Evolutionary conservation across 2,329 filamentous ascomycete genomes (phyloP).

Genomic region (Thermothelomyces thermophilus): DNA sequence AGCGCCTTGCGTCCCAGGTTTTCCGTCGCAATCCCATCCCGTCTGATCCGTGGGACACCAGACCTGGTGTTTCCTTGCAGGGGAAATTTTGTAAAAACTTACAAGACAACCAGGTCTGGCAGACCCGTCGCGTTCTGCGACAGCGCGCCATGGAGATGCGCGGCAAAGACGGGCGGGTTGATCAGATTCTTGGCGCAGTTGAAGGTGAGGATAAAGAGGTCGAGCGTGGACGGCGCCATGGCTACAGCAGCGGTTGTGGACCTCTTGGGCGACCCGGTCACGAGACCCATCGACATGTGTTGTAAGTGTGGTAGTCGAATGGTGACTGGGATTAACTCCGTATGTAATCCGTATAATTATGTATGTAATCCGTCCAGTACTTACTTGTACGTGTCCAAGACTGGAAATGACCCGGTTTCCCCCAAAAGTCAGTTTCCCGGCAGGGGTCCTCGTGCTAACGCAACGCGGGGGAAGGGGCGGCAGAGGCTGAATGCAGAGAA

Average conservation of each 20-base stretch:
- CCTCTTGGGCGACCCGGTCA: not conserved
- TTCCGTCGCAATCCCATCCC: no score
- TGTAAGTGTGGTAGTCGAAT: not conserved
- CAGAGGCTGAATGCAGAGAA: no score
- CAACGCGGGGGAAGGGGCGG: not conserved
- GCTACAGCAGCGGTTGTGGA: slow-evolving; percentile 26
- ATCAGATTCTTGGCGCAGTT: slow-evolving; percentile 75
- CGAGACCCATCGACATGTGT: not conserved
- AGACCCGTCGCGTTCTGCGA: slow-evolving; percentile 39
- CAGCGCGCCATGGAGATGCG: slow-evolving; percentile 60
- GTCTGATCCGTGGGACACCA: not conserved
- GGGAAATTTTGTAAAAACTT: slow-evolving; percentile 32
- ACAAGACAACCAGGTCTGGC: slow-evolving; percentile 53
- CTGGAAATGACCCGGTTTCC: no score
- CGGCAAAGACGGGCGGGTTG: slow-evolving; percentile 62
- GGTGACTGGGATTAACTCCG: not conserved
- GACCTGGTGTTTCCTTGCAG: not conserved
- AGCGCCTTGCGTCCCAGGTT: not conserved
- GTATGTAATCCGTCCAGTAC: no score
- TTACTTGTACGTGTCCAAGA: no score
- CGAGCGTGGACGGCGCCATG: slow-evolving; percentile 46
- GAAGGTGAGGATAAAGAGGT: slow-evolving; percentile 77
- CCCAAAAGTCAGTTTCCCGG: not conserved
- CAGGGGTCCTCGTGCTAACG: not conserved
- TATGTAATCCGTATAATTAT: no score